Evolutionary conservation across 108 stramenopile species (phyloP).

Genomic region (Conticribra weissflogii): DNA sequence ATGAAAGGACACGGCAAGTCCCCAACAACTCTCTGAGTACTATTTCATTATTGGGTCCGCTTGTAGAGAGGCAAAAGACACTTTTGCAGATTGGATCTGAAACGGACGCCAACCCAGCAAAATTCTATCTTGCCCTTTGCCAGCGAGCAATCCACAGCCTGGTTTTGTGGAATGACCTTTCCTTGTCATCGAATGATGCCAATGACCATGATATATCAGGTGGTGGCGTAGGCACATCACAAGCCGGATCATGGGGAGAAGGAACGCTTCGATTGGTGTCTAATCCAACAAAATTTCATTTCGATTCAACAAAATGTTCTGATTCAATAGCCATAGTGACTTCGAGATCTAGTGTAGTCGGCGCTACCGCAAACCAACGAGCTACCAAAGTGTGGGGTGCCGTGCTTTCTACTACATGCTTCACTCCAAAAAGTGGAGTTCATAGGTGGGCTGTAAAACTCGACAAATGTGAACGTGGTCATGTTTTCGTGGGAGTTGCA

Average conservation of each 20-base stretch:
- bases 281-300: conserved; percentile 57
- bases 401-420: conserved; percentile 64
- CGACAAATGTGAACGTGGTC: conserved; percentile 91
- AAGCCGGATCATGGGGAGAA: conserved; percentile 12
- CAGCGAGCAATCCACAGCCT: conserved; percentile 55
- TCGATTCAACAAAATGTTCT: conserved; percentile 82
- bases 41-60: conserved; percentile 28
- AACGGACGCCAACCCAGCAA: conserved; percentile 14
- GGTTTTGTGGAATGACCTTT: conserved; percentile 74
- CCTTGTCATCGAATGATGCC: conserved; percentile 51
- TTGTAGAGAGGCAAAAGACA: conserved; percentile 11
- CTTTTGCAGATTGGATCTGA: background rate
- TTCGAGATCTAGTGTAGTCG: conserved; percentile 10
- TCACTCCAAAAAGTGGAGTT: conserved; percentile 75
- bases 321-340: conserved; percentile 81
- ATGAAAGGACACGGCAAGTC: background rate
- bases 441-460: conserved; percentile 85
- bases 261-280: conserved; percentile 53
- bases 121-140: conserved; percentile 68
- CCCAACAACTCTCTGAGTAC: conserved; percentile 11
- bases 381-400: conserved; percentile 89
- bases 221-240: conserved; percentile 14
- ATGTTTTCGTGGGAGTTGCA: conserved; percentile 96
- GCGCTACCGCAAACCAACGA: conserved; percentile 68
- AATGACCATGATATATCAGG: conserved; percentile 49